Evolutionary conservation across 108 stramenopile species (phyloP).

Genomic region (Fragilaria radians): DNA sequence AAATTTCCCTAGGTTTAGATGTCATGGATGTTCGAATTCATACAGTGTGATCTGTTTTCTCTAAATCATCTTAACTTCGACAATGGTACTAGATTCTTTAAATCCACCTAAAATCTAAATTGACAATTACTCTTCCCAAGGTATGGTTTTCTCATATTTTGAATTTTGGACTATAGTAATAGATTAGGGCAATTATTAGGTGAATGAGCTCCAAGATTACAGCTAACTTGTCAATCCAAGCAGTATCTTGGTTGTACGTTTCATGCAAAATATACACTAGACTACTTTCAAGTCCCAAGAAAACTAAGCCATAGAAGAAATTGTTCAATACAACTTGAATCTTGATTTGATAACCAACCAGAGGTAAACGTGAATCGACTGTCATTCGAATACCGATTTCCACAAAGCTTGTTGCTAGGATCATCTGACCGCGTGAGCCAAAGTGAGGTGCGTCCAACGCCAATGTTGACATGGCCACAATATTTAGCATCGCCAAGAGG

Average conservation of each 20-base stretch:
- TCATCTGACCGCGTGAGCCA: conserved; percentile 25
- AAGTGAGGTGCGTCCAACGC: conserved; percentile 30
- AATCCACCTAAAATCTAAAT: too few species aligned
- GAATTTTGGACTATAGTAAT: background rate
- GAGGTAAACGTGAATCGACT: conserved; percentile 33
- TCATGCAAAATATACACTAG: conserved; percentile 6
- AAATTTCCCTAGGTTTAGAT: conserved; percentile 46
- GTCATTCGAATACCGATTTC: conserved; percentile 54
- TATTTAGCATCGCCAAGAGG: conserved; percentile 33
- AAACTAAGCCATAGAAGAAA: conserved; percentile 30
- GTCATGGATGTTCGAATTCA: conserved; percentile 75
- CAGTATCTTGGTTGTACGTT: background rate
- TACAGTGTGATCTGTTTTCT: background rate
- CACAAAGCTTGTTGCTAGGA: conserved; percentile 40
- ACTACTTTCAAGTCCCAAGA: conserved; percentile 24
- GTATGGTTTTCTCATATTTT: background rate
- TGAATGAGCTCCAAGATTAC: background rate
- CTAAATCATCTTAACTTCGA: background rate
- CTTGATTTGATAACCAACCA: conserved; percentile 47
- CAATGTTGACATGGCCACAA: conserved; percentile 32
- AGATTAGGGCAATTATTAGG: background rate
- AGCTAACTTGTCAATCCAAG: background rate
- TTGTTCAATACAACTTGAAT: conserved; percentile 44
- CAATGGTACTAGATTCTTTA: too few species aligned
- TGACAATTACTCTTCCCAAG: background rate